Conservation (phyloP, 306 rosid species). For the Abrus precatorius region DNA sequence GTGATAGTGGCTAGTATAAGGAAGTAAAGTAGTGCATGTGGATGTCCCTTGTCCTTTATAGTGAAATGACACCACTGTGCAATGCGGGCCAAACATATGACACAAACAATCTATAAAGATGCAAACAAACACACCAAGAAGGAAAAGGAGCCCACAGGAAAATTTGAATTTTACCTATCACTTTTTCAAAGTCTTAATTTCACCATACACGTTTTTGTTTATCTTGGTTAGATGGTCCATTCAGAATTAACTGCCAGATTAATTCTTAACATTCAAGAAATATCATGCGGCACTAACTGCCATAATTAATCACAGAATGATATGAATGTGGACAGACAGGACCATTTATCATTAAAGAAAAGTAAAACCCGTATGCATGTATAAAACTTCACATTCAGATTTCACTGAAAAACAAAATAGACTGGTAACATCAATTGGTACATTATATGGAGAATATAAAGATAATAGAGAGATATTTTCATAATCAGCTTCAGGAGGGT, state of each 20-base stretch:
- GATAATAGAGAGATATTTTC: not conserved
- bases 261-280: conserved; percentile 33
- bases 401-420: conserved; percentile 17
- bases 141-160: conserved; percentile 48
- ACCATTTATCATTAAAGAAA: conserved; percentile 19
- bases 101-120: conserved; percentile 49
- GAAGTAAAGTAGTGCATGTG: conserved; percentile 31
- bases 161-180: conserved; percentile 31
- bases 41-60: conserved; percentile 41
- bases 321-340: conserved; percentile 22
- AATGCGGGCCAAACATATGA: conserved; percentile 43
- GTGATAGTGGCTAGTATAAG: conserved; percentile 31
- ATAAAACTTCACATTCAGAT: conserved; percentile 26
- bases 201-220: conserved; percentile 19
- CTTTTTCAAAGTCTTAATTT: conserved; percentile 34
- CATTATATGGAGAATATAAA: conserved; percentile 21
- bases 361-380: conserved; percentile 25
- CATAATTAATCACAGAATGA: conserved; percentile 31
- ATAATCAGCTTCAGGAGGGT: conserved; percentile 15
- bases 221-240: conserved; percentile 5
- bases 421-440: conserved; percentile 16
- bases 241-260: conserved; percentile 34
- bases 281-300: conserved; percentile 21
- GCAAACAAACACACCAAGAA: conserved; percentile 36
- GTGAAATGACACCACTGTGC: conserved; percentile 54